Base-by-base conservation (phyloP, 139 green algal species). In the Eudorina sp. region DNA sequence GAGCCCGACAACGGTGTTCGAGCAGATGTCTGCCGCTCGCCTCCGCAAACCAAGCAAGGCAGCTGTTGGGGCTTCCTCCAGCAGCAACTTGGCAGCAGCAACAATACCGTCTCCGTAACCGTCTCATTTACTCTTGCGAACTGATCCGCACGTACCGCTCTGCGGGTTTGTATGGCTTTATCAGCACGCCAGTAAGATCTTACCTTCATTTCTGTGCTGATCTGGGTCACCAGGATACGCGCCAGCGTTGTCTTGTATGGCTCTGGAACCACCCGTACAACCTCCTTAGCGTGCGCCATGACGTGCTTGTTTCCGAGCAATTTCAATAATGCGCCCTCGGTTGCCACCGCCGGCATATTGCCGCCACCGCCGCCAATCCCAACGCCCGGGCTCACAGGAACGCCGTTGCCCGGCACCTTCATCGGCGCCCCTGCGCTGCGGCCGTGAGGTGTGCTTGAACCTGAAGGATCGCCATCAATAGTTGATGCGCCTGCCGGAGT, bases 261-360 rank as follows among this genome's bases (percentile, higher is more conserved):
- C 43, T 62, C 60, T 62, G 80, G 43, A 27, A 86, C 45, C 41
- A 19, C 60, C 1, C 41, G 60, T n/a, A 86, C n/a, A 14, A 86
- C 80, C 6, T 78, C 45, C 45, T 38, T 64, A 19, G 81, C 81
- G 64, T 40, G 81, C 64, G 31, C 21, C 9, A 68, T 31, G 62
- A 87, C 64, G 62, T 87, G 81, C 81, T 87, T 87, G 34, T 87
- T 48, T 13, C 31, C 29, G 3, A 87, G 64, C 29, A 78, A 31
- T 34, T 68, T 78, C 13, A 87, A 11, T 43, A 87, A 0, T 31
- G 34, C 13, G 9, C 58, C 81, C 62, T 87, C 81, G 4, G 81
- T 87, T 0, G 81, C 81, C 31, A 87, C n/a, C 27, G 81, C 81
- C 4, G 81, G 81, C 58, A 45, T 58, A n/a, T 29, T 16, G 46